These are phyloP conservation scores for Xerocomellus dryophilus DNA, from an alignment of 768 basidiomycete species.

Conservation along the genomic window DNA sequence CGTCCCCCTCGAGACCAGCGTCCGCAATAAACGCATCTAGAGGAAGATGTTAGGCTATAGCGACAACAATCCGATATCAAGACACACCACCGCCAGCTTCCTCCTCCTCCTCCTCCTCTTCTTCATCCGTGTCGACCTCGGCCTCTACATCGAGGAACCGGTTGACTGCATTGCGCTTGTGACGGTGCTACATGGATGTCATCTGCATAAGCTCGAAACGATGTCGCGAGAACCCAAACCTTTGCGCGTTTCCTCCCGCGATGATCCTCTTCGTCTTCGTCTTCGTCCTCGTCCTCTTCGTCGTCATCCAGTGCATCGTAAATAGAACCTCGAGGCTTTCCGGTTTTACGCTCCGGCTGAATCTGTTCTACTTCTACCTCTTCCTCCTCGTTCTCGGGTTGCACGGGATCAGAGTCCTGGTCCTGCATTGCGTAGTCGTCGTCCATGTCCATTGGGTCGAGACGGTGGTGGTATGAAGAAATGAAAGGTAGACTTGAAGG, in stretches of 20 bases:
- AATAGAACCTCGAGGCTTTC: slow-evolving; percentile 31
- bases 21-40: slow-evolving; percentile 72
- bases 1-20: slow-evolving; percentile 59
- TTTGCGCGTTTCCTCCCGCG: slow-evolving; percentile 60
- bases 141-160: slow-evolving; percentile 96
- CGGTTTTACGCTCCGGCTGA: slow-evolving; percentile 18
- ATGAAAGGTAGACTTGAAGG: not conserved
- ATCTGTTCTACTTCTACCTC: slow-evolving; percentile 25
- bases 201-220: slow-evolving; percentile 6
- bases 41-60: slow-evolving; percentile 10
- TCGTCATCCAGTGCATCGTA: slow-evolving; percentile 39
- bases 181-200: slow-evolving; percentile 47
- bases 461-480: slow-evolving; percentile 31
- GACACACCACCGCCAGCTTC: slow-evolving; percentile 57
- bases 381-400: slow-evolving; percentile 38
- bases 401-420: slow-evolving; percentile 27
- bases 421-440: slow-evolving; percentile 35
- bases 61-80: not conserved
- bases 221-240: slow-evolving; percentile 35
- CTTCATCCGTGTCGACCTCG: slow-evolving; percentile 95
- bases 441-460: slow-evolving; percentile 24
- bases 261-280: slow-evolving; percentile 51
- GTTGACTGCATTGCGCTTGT: slow-evolving; percentile 61
- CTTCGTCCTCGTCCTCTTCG: slow-evolving; percentile 55
- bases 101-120: slow-evolving; percentile 87